Evolutionary conservation across 305 asterid species (phyloP).

Genomic region (Solanum hybrid): DNA sequence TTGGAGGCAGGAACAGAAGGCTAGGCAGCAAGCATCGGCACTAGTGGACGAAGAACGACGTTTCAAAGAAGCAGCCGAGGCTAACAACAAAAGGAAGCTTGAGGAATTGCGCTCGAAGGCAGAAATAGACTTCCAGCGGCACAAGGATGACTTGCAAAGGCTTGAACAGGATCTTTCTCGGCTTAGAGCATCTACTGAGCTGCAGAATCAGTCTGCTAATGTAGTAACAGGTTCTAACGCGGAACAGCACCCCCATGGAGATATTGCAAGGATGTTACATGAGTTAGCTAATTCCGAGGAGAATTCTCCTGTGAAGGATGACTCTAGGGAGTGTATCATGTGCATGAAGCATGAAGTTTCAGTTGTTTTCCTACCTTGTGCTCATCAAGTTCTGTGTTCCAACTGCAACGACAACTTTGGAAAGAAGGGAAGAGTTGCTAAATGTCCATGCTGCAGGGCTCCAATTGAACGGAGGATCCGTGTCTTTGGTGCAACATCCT

Average conservation of each 20-base stretch:
- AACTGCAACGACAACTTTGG: conserved; percentile 64
- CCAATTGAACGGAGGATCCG: conserved; percentile 78
- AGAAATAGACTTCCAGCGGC: conserved; percentile 88
- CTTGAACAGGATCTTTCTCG: conserved; percentile 82
- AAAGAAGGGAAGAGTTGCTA: conserved; percentile 53
- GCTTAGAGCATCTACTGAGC: conserved; percentile 50
- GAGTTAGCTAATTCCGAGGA: conserved; percentile 51
- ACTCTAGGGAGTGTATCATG: conserved; percentile 57
- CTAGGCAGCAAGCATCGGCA: conserved; percentile 42
- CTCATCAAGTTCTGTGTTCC: conserved; percentile 77
- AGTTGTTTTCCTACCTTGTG: conserved; percentile 85
- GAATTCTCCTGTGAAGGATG: conserved; percentile 33
- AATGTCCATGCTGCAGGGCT: conserved; percentile 62
- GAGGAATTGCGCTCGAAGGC: conserved; percentile 76
- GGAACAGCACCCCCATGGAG: conserved; percentile 30
- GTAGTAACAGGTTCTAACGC: conserved; percentile 22
- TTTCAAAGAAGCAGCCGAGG: conserved; percentile 68
- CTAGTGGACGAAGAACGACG: conserved; percentile 71
- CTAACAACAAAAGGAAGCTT: conserved; percentile 60
- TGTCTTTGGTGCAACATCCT: conserved; percentile 72
- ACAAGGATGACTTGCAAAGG: conserved; percentile 81
- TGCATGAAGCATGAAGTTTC: conserved; percentile 82
- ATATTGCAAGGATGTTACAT: conserved; percentile 47
- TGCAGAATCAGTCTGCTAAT: conserved; percentile 35
- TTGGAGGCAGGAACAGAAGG: conserved; percentile 73